phyloP scores from a whole-genome alignment of 1,139 yeast species.

The Hemisphaericaspora subhashii region DNA sequence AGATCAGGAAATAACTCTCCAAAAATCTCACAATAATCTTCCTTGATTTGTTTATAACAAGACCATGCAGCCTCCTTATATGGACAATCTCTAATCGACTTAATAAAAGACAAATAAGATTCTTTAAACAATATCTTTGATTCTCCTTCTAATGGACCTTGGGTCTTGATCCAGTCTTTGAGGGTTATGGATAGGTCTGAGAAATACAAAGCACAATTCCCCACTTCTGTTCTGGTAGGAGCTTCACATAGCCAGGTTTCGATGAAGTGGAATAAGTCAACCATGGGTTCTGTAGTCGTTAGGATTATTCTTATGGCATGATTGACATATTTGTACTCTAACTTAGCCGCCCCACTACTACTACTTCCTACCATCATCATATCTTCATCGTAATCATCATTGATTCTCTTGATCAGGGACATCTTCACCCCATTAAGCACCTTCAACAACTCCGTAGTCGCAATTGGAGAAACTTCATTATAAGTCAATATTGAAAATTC shows the following conservation, averaged over 20 bases:
- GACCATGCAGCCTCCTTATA: conserved; percentile 4
- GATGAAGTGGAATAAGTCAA: neutral
- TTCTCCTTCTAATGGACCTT: neutral
- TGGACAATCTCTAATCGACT: neutral
- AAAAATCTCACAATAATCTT: conserved; percentile 7
- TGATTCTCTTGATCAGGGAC: too few species aligned
- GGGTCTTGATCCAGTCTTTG: neutral
- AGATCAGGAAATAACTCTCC: neutral
- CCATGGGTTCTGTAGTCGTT: neutral
- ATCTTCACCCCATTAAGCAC: too few species aligned
- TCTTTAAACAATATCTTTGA: neutral
- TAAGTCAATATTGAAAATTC: too few species aligned
- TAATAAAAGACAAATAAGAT: conserved; percentile 2
- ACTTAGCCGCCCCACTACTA: too few species aligned
- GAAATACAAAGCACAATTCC: neutral
- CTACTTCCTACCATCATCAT: too few species aligned
- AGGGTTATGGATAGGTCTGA: neutral
- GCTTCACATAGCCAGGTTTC: neutral
- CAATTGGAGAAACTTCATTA: too few species aligned
- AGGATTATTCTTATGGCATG: neutral
- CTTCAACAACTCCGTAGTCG: too few species aligned
- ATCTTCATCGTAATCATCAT: too few species aligned
- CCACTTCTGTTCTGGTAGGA: neutral
- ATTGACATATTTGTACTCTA: neutral
- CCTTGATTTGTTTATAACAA: conserved; percentile 5